These are phyloP conservation scores for Trypanosoma avium DNA, from an alignment of 208 protist species.

Conservation along the genomic window DNA sequence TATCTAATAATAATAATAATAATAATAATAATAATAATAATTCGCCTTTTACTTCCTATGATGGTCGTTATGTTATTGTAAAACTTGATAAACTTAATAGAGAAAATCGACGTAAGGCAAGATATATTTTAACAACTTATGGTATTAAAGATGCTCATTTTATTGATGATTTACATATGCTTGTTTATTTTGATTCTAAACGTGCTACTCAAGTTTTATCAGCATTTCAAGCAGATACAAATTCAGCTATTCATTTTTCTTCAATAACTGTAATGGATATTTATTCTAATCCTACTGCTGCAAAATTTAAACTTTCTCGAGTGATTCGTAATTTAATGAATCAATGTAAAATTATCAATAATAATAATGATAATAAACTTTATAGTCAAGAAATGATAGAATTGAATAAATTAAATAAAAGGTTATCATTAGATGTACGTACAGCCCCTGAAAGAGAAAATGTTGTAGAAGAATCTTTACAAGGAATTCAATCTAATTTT, in stretches of 20 bases:
- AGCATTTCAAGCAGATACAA: conserved; percentile 6
- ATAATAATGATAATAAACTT: background rate
- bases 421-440: conserved; percentile 20
- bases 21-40: background rate
- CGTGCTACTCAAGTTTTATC: background rate
- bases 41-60: background rate
- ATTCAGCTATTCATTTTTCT: background rate
- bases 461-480: conserved; percentile 15
- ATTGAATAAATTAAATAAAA: background rate
- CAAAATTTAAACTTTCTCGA: conserved; percentile 36
- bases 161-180: conserved; percentile 50
- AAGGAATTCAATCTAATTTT: background rate
- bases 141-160: conserved; percentile 37
- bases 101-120: conserved; percentile 8
- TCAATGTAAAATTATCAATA: background rate
- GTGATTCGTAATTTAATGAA: conserved; percentile 21
- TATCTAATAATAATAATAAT: background rate
- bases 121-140: background rate
- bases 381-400: background rate
- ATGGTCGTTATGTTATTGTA: conserved; percentile 26
- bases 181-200: conserved; percentile 46
- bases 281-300: conserved; percentile 25
- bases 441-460: conserved; percentile 19
- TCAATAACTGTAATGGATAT: conserved; percentile 32
- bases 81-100: conserved; percentile 18